phyloP scores from a whole-genome alignment of 1,284 basidiomycete genomes.

The Fereydounia khargensis region DNA sequence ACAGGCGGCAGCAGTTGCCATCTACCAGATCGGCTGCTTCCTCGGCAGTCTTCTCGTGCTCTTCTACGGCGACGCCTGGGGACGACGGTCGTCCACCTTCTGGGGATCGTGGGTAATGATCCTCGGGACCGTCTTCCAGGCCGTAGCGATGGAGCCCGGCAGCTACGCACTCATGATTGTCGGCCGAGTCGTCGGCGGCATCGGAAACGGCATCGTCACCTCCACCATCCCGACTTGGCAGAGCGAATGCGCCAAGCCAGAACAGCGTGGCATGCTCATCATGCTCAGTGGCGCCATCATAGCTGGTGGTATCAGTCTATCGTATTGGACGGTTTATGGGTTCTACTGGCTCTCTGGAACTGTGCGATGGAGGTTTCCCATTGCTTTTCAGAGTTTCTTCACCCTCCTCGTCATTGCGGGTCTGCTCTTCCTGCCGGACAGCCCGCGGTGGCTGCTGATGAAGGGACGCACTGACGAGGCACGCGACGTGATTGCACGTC shows the following conservation, averaged over 20 bases:
- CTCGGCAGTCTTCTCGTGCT: slow-evolving; percentile 58
- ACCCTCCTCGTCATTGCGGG: slow-evolving; percentile 66
- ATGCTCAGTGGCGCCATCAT: slow-evolving; percentile 71
- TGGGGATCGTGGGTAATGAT: slow-evolving; percentile 62
- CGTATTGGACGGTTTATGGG: slow-evolving; percentile 45
- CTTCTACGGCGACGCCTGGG: slow-evolving; percentile 58
- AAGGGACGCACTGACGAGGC: slow-evolving; percentile 65
- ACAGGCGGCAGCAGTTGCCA: too few relatives aligned
- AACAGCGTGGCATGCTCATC: slow-evolving; percentile 67
- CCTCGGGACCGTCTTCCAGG: slow-evolving; percentile 67
- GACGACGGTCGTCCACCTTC: slow-evolving; percentile 50
- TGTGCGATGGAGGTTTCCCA: slow-evolving; percentile 66
- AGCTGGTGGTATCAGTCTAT: slow-evolving; percentile 69
- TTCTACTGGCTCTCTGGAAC: slow-evolving; percentile 19
- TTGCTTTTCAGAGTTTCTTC: slow-evolving; percentile 68
- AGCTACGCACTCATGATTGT: slow-evolving; percentile 19
- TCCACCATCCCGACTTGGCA: slow-evolving; percentile 67
- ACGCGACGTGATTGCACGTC: slow-evolving; percentile 66
- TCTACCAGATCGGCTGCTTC: slow-evolving; percentile 59
- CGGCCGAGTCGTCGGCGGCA: slow-evolving; percentile 66
- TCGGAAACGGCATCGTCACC: slow-evolving; percentile 70
- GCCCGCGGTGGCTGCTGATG: slow-evolving; percentile 70
- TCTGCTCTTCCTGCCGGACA: slow-evolving; percentile 67
- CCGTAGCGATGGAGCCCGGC: too few relatives aligned
- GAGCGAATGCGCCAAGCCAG: slow-evolving; percentile 67